These are phyloP conservation scores for Blastobotrys persicus DNA, from an alignment of 1,139 yeast species.

Conservation along the genomic window DNA sequence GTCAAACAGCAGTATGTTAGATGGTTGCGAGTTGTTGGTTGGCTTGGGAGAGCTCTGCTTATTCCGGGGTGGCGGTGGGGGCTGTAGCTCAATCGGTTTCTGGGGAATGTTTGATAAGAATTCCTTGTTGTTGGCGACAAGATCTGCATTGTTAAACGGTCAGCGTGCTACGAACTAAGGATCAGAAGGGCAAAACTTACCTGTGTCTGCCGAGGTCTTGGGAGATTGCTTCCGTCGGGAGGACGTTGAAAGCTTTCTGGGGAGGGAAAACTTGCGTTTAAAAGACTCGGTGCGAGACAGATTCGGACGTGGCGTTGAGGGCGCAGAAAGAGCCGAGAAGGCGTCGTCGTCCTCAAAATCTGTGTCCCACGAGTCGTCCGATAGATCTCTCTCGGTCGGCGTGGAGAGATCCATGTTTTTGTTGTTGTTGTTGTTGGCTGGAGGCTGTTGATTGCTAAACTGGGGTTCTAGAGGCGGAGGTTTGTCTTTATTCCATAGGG, in stretches of 20 bases:
- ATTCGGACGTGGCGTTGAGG: conserved; percentile 12
- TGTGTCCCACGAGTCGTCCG: conserved; percentile 17
- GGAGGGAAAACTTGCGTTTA: conserved; percentile 20
- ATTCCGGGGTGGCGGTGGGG: neutral
- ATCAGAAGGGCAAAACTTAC: too few relatives aligned
- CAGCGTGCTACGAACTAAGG: too few relatives aligned
- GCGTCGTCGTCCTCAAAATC: conserved; percentile 17
- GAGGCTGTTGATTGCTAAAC: conserved; percentile 5
- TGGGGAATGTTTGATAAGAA: neutral
- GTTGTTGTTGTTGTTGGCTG: neutral
- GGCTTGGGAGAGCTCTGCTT: neutral
- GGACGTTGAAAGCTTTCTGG: conserved; percentile 20
- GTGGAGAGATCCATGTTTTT: neutral
- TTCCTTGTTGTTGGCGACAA: conserved; percentile 2
- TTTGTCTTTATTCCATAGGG: conserved; percentile 30
- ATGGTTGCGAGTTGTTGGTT: conserved; percentile 12
- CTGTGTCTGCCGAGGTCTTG: conserved; percentile 5
- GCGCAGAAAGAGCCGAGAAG: neutral
- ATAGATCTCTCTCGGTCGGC: neutral
- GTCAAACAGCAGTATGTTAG: conserved; percentile 24
- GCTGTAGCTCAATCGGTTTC: neutral
- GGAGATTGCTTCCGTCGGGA: conserved; percentile 15
- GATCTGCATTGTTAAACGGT: too few relatives aligned
- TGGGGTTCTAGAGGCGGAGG: conserved; percentile 16
- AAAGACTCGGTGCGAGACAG: conserved; percentile 16